phyloP scores from a whole-genome alignment of 352 stramenopile genomes.

The Phytopythium mirpurense region DNA sequence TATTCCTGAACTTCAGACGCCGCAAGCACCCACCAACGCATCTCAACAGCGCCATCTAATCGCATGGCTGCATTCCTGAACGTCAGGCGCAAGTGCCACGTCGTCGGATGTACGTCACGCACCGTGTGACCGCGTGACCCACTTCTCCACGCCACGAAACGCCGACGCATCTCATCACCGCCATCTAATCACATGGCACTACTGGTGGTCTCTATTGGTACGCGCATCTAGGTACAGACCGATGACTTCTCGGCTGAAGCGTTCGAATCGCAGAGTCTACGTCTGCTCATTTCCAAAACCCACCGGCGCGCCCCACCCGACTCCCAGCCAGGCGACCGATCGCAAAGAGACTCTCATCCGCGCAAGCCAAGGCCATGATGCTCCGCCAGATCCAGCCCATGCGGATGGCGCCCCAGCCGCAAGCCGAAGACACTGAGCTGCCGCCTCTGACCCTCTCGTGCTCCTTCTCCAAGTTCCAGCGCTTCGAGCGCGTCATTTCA shows the following conservation, averaged over 20 bases:
- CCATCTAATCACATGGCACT: constrained; percentile 3
- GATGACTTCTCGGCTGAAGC: no score
- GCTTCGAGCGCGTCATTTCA: not conserved
- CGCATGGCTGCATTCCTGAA: no score
- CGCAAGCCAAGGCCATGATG: not conserved
- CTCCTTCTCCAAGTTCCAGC: constrained; percentile 4
- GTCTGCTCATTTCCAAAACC: not conserved
- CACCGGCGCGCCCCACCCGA: not conserved
- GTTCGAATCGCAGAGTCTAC: no score
- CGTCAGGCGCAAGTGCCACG: no score
- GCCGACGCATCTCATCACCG: not conserved
- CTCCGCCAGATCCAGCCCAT: constrained; percentile 1
- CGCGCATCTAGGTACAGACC: not conserved
- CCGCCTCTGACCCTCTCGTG: not conserved
- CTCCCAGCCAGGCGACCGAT: not conserved
- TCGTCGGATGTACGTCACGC: no score
- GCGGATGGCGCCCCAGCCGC: not conserved
- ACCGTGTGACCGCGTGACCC: no score
- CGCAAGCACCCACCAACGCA: no score
- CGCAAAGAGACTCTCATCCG: not conserved
- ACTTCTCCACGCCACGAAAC: no score
- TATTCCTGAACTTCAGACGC: no score
- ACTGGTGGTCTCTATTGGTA: not conserved
- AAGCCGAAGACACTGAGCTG: not conserved
- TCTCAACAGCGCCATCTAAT: no score